Evolutionary conservation across 2,329 filamentous ascomycete species (phyloP).

Genomic region (Aspergillus cejpii): DNA sequence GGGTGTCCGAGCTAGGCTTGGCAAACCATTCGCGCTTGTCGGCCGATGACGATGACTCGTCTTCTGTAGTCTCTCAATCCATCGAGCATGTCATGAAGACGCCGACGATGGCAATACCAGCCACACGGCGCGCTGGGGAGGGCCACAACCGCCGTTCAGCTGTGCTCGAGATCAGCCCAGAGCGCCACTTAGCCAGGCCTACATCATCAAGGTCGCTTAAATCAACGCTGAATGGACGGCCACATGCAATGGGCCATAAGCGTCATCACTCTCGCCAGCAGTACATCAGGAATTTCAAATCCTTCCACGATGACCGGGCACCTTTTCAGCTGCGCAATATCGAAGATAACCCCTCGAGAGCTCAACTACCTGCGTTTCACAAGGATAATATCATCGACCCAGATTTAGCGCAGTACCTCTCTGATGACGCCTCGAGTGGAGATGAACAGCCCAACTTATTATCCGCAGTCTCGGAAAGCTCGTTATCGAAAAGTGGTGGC

Average conservation of each 20-base stretch:
- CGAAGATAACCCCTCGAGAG: slow-evolving; percentile 59
- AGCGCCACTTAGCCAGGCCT: slow-evolving; percentile 73
- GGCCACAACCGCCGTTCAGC: slow-evolving; percentile 78
- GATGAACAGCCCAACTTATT: slow-evolving; percentile 89
- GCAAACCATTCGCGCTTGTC: slow-evolving; percentile 39
- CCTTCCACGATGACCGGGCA: slow-evolving; percentile 67
- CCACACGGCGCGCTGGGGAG: slow-evolving; percentile 60
- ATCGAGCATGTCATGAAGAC: slow-evolving; percentile 44
- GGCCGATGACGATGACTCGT: slow-evolving; percentile 44
- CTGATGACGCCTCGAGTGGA: slow-evolving; percentile 84
- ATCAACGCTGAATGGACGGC: slow-evolving; percentile 61
- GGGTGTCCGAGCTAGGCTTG: slow-evolving; percentile 53
- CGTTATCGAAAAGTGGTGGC: slow-evolving; percentile 55
- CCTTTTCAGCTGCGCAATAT: slow-evolving; percentile 73
- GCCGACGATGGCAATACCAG: slow-evolving; percentile 60
- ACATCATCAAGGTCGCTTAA: slow-evolving; percentile 85
- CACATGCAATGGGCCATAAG: slow-evolving; percentile 74
- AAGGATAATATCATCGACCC: slow-evolving; percentile 98
- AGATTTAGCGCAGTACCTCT: slow-evolving; percentile 90
- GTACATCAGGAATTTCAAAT: slow-evolving; percentile 67
- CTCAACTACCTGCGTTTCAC: slow-evolving; percentile 82
- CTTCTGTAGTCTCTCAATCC: slow-evolving; percentile 43
- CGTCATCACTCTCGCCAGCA: slow-evolving; percentile 84
- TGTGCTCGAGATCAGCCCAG: slow-evolving; percentile 80
- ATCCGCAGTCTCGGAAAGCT: slow-evolving; percentile 60